These are phyloP conservation scores for Coffea canephora DNA, from an alignment of 257 asterid species.

Conservation along the genomic window DNA sequence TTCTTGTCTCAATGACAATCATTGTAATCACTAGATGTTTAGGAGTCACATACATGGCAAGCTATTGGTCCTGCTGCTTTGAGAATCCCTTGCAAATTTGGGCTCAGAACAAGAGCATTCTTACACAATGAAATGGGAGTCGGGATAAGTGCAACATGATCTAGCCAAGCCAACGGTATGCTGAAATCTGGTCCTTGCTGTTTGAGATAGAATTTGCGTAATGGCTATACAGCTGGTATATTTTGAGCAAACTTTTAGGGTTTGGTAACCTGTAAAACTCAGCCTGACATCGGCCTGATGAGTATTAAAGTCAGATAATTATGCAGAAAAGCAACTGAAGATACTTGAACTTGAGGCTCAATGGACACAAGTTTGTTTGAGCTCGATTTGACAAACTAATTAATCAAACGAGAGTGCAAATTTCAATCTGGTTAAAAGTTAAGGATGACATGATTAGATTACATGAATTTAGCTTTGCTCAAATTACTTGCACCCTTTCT, in stretches of 20 bases:
- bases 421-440: no score
- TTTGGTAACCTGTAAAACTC: background rate
- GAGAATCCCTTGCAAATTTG: background rate
- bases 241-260: background rate
- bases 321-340: no score
- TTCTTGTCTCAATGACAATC: background rate
- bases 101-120: background rate
- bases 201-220: background rate
- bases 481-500: no score
- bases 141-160: background rate
- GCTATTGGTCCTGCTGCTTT: background rate
- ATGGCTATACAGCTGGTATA: background rate
- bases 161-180: background rate
- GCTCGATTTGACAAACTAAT: no score
- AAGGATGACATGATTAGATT: no score
- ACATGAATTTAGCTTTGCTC: no score
- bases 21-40: slow-evolving; percentile 3
- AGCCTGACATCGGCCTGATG: background rate
- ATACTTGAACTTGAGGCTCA: no score
- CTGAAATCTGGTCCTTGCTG: background rate
- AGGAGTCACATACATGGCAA: no score
- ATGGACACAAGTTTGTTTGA: no score
- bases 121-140: background rate
- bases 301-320: no score
- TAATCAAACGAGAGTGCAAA: no score